These are phyloP conservation scores for Diaporthe sp. DNA, from an alignment of 2,329 filamentous ascomycete species.

Conservation along the genomic window DNA sequence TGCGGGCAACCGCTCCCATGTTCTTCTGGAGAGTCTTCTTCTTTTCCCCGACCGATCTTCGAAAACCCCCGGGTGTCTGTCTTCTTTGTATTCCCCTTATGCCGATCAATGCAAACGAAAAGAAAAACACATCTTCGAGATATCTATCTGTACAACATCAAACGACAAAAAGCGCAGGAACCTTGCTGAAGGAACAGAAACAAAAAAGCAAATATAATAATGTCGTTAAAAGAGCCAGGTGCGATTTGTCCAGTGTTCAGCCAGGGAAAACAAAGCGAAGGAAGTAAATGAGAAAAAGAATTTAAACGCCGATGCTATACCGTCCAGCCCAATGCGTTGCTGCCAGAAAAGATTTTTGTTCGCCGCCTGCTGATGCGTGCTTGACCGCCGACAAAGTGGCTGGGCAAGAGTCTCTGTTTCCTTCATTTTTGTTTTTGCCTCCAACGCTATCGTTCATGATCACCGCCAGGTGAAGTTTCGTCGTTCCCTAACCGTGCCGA, in stretches of 20 bases:
- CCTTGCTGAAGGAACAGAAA: background rate
- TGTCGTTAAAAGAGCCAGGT: conserved; percentile 21
- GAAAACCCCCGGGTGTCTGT: background rate
- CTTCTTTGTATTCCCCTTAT: background rate
- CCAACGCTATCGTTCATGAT: conserved; percentile 23
- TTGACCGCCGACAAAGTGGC: conserved; percentile 12
- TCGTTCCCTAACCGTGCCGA: conserved; percentile 25
- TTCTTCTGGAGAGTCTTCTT: conserved; percentile 4
- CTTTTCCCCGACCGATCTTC: background rate
- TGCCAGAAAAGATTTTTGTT: conserved; percentile 23
- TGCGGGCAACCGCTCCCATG: conserved; percentile 4
- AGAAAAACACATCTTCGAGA: conserved; percentile 15
- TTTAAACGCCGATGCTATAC: conserved; percentile 26
- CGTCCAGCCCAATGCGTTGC: conserved; percentile 30
- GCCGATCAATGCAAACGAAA: conserved; percentile 17
- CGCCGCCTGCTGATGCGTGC: conserved; percentile 29
- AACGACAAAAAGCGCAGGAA: background rate
- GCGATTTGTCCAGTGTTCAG: conserved; percentile 27
- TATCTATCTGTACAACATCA: conserved; percentile 25
- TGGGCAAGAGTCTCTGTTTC: conserved; percentile 4
- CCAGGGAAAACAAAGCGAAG: background rate
- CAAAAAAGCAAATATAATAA: conserved; percentile 7
- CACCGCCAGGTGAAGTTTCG: conserved; percentile 23
- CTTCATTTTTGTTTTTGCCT: conserved; percentile 24
- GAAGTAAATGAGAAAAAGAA: background rate